Base-by-base conservation (phyloP, 192 early-diverging fungal species). In the Rhizophagus sp. region DNA sequence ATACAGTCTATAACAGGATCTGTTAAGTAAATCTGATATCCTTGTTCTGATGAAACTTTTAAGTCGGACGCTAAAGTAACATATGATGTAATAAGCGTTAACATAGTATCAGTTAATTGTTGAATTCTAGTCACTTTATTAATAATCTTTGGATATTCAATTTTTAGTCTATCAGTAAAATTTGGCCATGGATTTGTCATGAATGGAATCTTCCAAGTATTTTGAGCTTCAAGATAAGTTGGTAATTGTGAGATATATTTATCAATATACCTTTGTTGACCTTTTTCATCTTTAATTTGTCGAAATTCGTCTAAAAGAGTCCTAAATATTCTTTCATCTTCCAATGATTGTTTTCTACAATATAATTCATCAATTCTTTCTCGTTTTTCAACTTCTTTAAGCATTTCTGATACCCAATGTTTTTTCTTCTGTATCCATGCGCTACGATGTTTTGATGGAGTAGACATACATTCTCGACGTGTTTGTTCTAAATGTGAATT, bases 1-100 rank as follows among this genome's bases (percentile, higher is more conserved):
- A 74, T 4, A 61, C 73, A 74, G 9, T 74, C 73, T 4, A 74
- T 57, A 57, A 74, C 24, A 13, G 49, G 30, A 74, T 74, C 73
- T 11, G 49, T n/a, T 70, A 70, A n/a, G 44, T 36, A 70, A 70
- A 70, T 70, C 47, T 41, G 68, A 70, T 70, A 44, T 44, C 36
- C 36, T 12, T n/a, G 39, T n/a, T n/a, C 36, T 41, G 33, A 30
- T 12, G 33, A 39, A 19, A n/a, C 24, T 44, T 19, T 70, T 1
- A 70, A 24, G 22, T 33, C 36, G 0, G 34, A 70, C 5, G 49
- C 25, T 15, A 33, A 13, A 12, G 30, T 74, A 3, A 15, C 73
- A 6, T 74, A 74, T 2, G 73, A 27, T 13, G 73, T 44, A 1
- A 70, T 44, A 44, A 70, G 30, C 3, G 73, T 34, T 36, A 57